phyloP scores from a whole-genome alignment of 2,329 filamentous ascomycete genomes.

The Diplocarpon rosae region DNA sequence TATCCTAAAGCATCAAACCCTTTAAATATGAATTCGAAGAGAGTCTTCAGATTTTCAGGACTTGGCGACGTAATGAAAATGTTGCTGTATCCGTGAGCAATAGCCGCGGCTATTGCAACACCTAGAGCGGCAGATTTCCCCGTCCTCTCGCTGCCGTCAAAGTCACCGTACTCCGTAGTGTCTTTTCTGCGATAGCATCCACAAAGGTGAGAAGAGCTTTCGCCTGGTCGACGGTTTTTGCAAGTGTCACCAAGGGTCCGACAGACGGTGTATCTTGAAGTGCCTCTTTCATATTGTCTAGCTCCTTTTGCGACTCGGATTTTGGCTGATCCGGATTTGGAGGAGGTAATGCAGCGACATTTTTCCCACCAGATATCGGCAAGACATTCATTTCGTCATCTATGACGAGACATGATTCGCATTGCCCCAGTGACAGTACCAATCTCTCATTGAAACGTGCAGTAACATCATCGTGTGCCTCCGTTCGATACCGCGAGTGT shows the following conservation, averaged over 20 bases:
- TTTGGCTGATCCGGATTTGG: slow-evolving; percentile 63
- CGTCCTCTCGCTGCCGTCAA: slow-evolving; percentile 88
- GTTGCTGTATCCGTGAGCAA: slow-evolving; percentile 96
- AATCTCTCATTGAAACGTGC: slow-evolving; percentile 97
- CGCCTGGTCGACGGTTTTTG: slow-evolving; percentile 87
- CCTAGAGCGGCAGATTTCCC: slow-evolving; percentile 92
- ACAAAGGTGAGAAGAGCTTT: slow-evolving; percentile 96
- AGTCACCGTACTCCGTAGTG: slow-evolving; percentile 82
- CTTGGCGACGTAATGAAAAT: slow-evolving; percentile 98
- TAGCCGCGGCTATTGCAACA: slow-evolving; percentile 83
- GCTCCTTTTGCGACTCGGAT: slow-evolving; percentile 60
- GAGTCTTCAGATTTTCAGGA: slow-evolving; percentile 94
- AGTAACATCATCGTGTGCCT: slow-evolving; percentile 89
- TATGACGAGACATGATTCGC: slow-evolving; percentile 86
- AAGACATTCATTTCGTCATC: slow-evolving; percentile 97
- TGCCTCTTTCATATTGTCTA: slow-evolving; percentile 79
- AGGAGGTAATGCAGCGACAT: slow-evolving; percentile 71
- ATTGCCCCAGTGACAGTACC: slow-evolving; percentile 88
- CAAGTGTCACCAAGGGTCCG: slow-evolving; percentile 71
- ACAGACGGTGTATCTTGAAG: slow-evolving; percentile 78
- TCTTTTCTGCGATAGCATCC: slow-evolving; percentile 94
- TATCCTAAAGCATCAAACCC: slow-evolving; percentile 93
- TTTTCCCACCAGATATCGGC: slow-evolving; percentile 91
- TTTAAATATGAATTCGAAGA: slow-evolving; percentile 98
- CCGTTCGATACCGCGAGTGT: slow-evolving; percentile 89